A percentile compares a stretch with the other conserved stretches of the same genome.
These are phyloP conservation scores for Xerocomus spinulosus DNA, from an alignment of 768 basidiomycete genomes.

Conservation along the genomic window DNA sequence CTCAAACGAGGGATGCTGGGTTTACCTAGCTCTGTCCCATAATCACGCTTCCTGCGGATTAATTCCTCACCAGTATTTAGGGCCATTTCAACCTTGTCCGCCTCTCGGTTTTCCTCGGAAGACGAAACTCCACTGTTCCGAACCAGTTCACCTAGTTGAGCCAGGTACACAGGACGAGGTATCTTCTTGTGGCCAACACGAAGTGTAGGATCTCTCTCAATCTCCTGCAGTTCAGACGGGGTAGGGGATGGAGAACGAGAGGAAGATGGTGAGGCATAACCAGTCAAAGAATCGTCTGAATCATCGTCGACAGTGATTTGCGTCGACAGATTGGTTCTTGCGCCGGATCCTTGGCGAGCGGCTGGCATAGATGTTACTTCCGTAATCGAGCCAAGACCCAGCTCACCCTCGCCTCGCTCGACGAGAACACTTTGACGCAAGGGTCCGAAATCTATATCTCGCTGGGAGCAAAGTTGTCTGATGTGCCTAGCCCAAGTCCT, in stretches of 20 bases:
- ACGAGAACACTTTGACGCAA: conserved; percentile 10
- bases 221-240: conserved; percentile 73
- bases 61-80: conserved; percentile 76
- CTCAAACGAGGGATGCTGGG: neutral
- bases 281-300: conserved; percentile 78
- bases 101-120: conserved; percentile 59
- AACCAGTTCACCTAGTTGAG: conserved; percentile 77
- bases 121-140: conserved; percentile 49
- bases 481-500: conserved; percentile 62
- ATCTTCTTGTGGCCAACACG: conserved; percentile 66
- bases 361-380: conserved; percentile 4
- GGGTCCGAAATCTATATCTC: conserved; percentile 49
- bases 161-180: conserved; percentile 83
- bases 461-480: conserved; percentile 45
- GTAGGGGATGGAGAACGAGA: conserved; percentile 80
- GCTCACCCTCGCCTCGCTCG: conserved; percentile 6
- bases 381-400: conserved; percentile 12
- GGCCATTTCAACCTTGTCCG: conserved; percentile 76
- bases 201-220: conserved; percentile 81
- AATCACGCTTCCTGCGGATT: conserved; percentile 76
- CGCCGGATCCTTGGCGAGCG: neutral
- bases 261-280: conserved; percentile 64
- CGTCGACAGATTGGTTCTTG: conserved; percentile 3
- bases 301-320: conserved; percentile 43
- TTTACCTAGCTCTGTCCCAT: conserved; percentile 83